These are phyloP conservation scores for Ceratobasidium sp. DNA, from an alignment of 1,284 basidiomycete species.

Conservation along the genomic window DNA sequence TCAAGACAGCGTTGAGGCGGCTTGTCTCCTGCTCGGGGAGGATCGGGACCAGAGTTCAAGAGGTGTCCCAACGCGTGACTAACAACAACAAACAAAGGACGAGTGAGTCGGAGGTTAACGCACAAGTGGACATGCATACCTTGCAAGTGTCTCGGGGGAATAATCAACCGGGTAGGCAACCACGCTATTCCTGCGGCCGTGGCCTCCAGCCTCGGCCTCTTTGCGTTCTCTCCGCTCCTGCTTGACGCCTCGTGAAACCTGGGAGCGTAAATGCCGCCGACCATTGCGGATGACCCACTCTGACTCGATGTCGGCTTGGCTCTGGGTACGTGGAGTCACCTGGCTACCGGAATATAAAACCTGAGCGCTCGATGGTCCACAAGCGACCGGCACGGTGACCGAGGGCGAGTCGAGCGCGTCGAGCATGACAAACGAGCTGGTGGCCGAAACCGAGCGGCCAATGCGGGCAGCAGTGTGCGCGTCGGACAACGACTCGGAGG, in stretches of 20 bases:
- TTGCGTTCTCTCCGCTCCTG: conserved; percentile 24
- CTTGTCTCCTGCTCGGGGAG: not conserved
- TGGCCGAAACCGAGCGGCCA: conserved; percentile 19
- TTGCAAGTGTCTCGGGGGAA: conserved; percentile 33
- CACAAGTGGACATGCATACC: not conserved
- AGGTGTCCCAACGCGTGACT: conserved; percentile 29
- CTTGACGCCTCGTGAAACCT: conserved; percentile 16
- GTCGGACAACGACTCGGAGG: conserved; percentile 18
- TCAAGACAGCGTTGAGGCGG: conserved; percentile 30
- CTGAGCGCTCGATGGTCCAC: not conserved
- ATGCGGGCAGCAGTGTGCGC: conserved; percentile 3
- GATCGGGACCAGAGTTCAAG: conserved; percentile 4
- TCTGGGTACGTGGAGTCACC: not conserved
- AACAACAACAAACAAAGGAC: not conserved
- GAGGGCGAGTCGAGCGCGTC: conserved; percentile 15
- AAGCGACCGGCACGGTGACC: not conserved
- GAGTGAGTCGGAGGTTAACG: not conserved
- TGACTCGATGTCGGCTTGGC: conserved; percentile 7
- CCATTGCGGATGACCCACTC: conserved; percentile 38
- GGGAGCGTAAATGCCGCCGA: conserved; percentile 25
- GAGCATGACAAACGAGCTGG: conserved; percentile 39
- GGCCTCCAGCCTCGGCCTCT: not conserved
- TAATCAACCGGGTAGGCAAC: conserved; percentile 34
- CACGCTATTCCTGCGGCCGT: not conserved
- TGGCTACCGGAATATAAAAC: not conserved